Evolutionary conservation across 2,329 filamentous ascomycete genomes (phyloP), one percentile per base, ranked within the genome.

Genomic region (Pseudogymnoascus sp.): DNA sequence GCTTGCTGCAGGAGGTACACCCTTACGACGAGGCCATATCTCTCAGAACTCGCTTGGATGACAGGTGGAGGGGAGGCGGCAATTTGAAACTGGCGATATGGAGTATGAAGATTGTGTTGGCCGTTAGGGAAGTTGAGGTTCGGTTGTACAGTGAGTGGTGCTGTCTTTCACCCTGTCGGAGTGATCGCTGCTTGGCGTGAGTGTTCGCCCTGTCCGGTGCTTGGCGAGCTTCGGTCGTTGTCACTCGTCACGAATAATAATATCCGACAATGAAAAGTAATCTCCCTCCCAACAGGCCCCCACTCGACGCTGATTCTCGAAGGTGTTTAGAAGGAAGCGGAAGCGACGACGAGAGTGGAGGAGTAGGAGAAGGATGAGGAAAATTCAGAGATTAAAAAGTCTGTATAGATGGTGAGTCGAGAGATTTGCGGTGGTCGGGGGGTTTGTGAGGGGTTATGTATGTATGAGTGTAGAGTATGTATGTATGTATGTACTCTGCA

Each of bases 361-460:
- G 47, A 21, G 33, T 3, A 36, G 33, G 33, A 35, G 42, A 11
- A 15, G 21, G 11, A 11, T 15, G 26, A 31, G 47, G 26, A 23
- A 9, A 31, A 53, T 4, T 11, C 47, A 31, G n/a, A 33, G 26
- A 33, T 57, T 33, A 9, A 31, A 13, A 3, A n/a, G n/a, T 57
- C n/a, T 53, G 26, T 19, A 31, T 33, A 35, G 50, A 21, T 33
- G 4, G 15, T 28, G 13, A 57, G 50, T 31, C 28, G n/a, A 19
- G 23, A 21, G 10, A 31, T 33, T 57, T 35, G 50, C 35, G 28
- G 28, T 28, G 35, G 4, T 57, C 15, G 50, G 50, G 50, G 50
- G 50, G 31, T 53, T 53, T 33, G 50, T 13, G 50, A 57, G 50
- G 50, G 50, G 50, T 57, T 57, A 57, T 57, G 47, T 57, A 57